These are phyloP conservation scores for Artomyces pyxidatus DNA, from an alignment of 768 basidiomycete genomes.

Conservation along the genomic window DNA sequence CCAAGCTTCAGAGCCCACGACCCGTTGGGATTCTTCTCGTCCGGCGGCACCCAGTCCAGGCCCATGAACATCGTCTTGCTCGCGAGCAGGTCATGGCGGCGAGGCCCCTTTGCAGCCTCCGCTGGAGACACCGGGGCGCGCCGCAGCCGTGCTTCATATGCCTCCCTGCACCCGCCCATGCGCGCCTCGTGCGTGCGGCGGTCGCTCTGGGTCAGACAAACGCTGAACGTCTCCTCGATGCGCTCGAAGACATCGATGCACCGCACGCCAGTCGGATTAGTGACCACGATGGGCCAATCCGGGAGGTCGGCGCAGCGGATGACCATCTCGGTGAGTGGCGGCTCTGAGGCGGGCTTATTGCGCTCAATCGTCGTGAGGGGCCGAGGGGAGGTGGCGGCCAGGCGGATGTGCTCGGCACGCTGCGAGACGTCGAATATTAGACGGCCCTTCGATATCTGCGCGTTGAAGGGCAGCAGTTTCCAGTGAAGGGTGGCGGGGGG, in stretches of 20 bases:
- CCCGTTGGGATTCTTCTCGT: constrained; percentile 10
- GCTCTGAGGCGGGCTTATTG: constrained; percentile 36
- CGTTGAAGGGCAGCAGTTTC: constrained; percentile 37
- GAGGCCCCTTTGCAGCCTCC: constrained; percentile 34
- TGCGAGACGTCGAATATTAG: constrained; percentile 42
- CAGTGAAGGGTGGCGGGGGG: constrained; percentile 36
- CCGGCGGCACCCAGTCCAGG: constrained; percentile 21
- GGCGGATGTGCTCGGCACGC: constrained; percentile 22
- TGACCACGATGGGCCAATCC: constrained; percentile 35
- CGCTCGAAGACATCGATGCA: constrained; percentile 53
- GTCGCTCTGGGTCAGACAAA: constrained; percentile 38
- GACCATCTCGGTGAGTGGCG: constrained; percentile 38
- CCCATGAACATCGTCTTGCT: constrained; percentile 49
- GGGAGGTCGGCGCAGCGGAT: constrained; percentile 36
- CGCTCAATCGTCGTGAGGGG: constrained; percentile 31
- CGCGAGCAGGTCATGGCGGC: constrained; percentile 46
- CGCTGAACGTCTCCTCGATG: constrained; percentile 42
- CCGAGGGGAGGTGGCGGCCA: constrained; percentile 19
- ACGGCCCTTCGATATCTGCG: constrained; percentile 25
- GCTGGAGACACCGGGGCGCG: constrained; percentile 34
- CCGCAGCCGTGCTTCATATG: constrained; percentile 28
- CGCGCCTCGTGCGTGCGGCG: constrained; percentile 20
- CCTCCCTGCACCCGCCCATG: constrained; percentile 26
- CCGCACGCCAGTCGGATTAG: constrained; percentile 35
- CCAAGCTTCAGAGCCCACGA: constrained; percentile 15